Conservation (phyloP, 2,329 filamentous ascomycete genomes). For the Xylaria sp. region DNA sequence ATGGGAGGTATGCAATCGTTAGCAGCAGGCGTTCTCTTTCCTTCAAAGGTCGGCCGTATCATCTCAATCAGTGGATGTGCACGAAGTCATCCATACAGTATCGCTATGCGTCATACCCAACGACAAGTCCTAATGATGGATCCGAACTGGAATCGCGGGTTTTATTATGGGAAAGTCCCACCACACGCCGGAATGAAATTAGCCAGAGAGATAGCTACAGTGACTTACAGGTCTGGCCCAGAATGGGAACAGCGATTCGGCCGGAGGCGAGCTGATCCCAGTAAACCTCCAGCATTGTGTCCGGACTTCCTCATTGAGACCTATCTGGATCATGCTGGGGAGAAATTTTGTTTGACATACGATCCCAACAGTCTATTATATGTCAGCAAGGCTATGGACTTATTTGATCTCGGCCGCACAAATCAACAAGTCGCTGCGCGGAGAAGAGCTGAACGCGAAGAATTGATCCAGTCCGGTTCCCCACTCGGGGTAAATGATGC, state of each 20-base stretch:
- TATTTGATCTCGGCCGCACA: slow-evolving; percentile 86
- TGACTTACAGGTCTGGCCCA: slow-evolving; percentile 94
- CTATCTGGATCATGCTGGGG: slow-evolving; percentile 95
- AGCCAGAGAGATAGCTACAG: slow-evolving; percentile 94
- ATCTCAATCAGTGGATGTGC: slow-evolving; percentile 94
- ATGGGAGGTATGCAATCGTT: slow-evolving; percentile 99
- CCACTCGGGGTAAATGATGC: slow-evolving; percentile 53
- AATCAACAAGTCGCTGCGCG: slow-evolving; percentile 71
- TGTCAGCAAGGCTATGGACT: slow-evolving; percentile 98
- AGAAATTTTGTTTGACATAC: slow-evolving; percentile 98
- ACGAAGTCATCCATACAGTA: slow-evolving; percentile 94
- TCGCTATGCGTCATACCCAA: slow-evolving; percentile 98
- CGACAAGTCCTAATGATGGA: slow-evolving; percentile 99
- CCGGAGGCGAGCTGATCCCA: slow-evolving; percentile 83
- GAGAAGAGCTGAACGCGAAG: slow-evolving; percentile 70
- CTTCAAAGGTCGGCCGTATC: slow-evolving; percentile 81
- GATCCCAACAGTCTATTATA: slow-evolving; percentile 96
- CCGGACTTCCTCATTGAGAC: slow-evolving; percentile 98
- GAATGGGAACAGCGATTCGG: slow-evolving; percentile 98
- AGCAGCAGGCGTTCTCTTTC: slow-evolving; percentile 84
- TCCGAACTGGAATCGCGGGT: slow-evolving; percentile 93
- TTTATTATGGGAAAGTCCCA: slow-evolving; percentile 88
- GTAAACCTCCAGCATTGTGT: slow-evolving; percentile 90
- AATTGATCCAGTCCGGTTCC: slow-evolving; percentile 63
- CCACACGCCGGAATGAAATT: slow-evolving; percentile 98